These are phyloP conservation scores for Cadophora malorum DNA, from an alignment of 2,329 filamentous ascomycete genomes.

Conservation along the genomic window DNA sequence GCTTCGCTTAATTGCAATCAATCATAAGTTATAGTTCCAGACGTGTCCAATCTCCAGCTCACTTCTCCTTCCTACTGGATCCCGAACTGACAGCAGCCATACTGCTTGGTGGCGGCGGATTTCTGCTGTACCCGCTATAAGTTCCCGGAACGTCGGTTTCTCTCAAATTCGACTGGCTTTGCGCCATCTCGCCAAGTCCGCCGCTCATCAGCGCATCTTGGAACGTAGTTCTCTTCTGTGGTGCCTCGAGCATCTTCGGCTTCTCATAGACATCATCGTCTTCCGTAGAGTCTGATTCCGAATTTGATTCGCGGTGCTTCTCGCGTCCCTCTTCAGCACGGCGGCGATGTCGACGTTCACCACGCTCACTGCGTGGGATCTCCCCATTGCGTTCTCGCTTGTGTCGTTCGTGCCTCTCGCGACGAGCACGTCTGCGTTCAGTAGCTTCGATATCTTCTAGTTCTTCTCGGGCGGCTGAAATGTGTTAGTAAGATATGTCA, in stretches of 20 bases:
- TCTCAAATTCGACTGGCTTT: slow-evolving; percentile 24
- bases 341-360: slow-evolving; percentile 33
- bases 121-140: slow-evolving; percentile 36
- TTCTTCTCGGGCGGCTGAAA: slow-evolving; percentile 42
- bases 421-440: slow-evolving; percentile 41
- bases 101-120: slow-evolving; percentile 24
- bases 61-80: slow-evolving; percentile 6
- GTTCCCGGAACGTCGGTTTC: slow-evolving; percentile 30
- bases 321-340: slow-evolving; percentile 32
- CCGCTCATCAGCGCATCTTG: slow-evolving; percentile 43
- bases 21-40: not conserved
- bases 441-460: slow-evolving; percentile 38
- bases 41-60: not conserved
- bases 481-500: slow-evolving; percentile 21
- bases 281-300: slow-evolving; percentile 38
- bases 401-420: slow-evolving; percentile 44
- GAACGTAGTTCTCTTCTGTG: slow-evolving; percentile 34
- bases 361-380: slow-evolving; percentile 25
- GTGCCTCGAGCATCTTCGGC: slow-evolving; percentile 42
- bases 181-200: slow-evolving; percentile 32
- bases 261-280: slow-evolving; percentile 34
- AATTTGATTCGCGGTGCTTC: slow-evolving; percentile 30
- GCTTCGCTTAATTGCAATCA: not conserved
- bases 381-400: slow-evolving; percentile 40
- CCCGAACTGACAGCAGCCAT: not conserved